These are phyloP conservation scores for Fusarium irregulare DNA, from an alignment of 2,329 filamentous ascomycete species.

Conservation along the genomic window DNA sequence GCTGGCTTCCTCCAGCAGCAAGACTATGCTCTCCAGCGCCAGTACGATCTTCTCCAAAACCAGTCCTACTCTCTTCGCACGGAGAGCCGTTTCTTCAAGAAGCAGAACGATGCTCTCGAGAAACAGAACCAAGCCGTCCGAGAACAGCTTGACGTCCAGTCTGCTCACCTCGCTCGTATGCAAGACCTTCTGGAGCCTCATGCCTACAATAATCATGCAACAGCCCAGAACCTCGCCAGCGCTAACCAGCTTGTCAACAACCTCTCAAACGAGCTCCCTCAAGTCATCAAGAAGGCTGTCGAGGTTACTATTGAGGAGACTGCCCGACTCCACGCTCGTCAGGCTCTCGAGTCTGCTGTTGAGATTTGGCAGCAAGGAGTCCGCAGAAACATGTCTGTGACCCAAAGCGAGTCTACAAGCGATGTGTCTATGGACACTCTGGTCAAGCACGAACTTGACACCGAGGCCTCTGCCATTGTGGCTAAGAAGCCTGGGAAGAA, in stretches of 20 bases:
- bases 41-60: background rate
- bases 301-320: slow-evolving; percentile 35
- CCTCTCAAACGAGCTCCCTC: slow-evolving; percentile 46
- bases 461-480: background rate
- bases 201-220: slow-evolving; percentile 27
- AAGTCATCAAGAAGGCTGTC: slow-evolving; percentile 43
- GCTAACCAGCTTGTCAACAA: slow-evolving; percentile 35
- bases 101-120: slow-evolving; percentile 19
- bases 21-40: background rate
- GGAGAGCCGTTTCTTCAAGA: slow-evolving; percentile 26
- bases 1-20: background rate
- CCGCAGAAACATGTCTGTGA: background rate
- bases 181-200: slow-evolving; percentile 39
- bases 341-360: background rate
- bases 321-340: slow-evolving; percentile 36
- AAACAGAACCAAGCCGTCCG: slow-evolving; percentile 43
- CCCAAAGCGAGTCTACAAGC: background rate
- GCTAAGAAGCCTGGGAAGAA: background rate
- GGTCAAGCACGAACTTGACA: slow-evolving; percentile 23
- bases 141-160: slow-evolving; percentile 46
- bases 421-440: background rate
- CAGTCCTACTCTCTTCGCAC: slow-evolving; percentile 7
- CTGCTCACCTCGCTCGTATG: slow-evolving; percentile 30
- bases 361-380: background rate
- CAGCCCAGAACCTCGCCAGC: slow-evolving; percentile 40